Base-by-base conservation (phyloP, 1,284 basidiomycete species). In the Malassezia yamatoensis region DNA sequence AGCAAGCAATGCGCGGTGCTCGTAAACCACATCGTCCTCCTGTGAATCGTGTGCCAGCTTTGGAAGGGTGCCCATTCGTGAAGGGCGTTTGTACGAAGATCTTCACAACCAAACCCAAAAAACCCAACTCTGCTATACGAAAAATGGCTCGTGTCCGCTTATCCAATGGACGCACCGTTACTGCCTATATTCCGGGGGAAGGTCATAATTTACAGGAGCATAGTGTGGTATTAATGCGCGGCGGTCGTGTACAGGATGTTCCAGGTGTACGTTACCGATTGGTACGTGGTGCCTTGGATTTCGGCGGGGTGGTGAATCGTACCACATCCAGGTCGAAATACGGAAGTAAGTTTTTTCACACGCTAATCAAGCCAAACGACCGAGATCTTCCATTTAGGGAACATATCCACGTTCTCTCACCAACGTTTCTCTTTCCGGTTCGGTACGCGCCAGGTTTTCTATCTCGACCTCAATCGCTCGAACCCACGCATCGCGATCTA, bases 161-260 rank as follows among this genome's bases (percentile, higher is more conserved):
- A 48, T 83, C 85, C 34, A 93, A 86, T 34, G 94, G 94, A 49
- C 86, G 88, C 75, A 85, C 84, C 39, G 81, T 91, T 56, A 86
- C 87, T 77, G 91, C 91, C 13, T 98, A 96, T 53, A 91, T 98
- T 53, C 88, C 87, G 39, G 94, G 94, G 64, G 94, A 98, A 73
- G 94, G 94, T 1, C 93, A 98, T 76, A 96, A 96, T 75, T 77
- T 98, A 68, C 94, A 98, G 78, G 94, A 98, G 76, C 94, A 99
- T 74, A 86, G 85, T 74, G 94, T 98, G 2, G 91, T 98, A 4
- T 77, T 96, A 41, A 83, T 98, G 18, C 80, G 91, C 69, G 94
- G 94, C 12, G 94, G 94, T 8, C 83, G 90, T 78, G 86, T 90
- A 3, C 91, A 96, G 79, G 94, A 98, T 83, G 81, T 96, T 74